These are phyloP conservation scores for Tetramitus jugosus DNA, from an alignment of 208 protist species.

Conservation along the genomic window DNA sequence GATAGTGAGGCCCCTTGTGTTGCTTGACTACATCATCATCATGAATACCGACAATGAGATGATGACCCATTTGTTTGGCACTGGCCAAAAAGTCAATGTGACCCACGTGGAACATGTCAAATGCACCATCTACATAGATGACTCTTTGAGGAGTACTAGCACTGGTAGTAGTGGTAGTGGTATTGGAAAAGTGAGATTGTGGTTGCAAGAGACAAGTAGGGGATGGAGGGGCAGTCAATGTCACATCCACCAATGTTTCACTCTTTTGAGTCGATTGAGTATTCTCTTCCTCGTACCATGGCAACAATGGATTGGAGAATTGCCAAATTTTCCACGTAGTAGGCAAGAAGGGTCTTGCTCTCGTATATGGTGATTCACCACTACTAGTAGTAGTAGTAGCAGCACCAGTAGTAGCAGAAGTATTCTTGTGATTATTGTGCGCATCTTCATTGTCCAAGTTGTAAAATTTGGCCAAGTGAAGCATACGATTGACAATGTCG, in stretches of 20 bases:
- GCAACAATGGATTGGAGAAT: constrained; percentile 66
- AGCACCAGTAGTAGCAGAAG: background rate
- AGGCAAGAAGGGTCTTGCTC: constrained; percentile 55
- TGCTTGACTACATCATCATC: constrained; percentile 79
- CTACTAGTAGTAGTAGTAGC: background rate
- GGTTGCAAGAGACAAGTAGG: too few relatives aligned
- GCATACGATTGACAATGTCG: constrained; percentile 92
- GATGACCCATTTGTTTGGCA: constrained; percentile 79
- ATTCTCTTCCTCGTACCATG: too few relatives aligned
- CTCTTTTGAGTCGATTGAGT: too few relatives aligned
- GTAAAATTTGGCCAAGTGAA: constrained; percentile 74
- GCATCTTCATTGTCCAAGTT: constrained; percentile 35
- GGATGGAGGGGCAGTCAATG: too few relatives aligned
- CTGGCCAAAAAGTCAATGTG: constrained; percentile 83
- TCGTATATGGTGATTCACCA: constrained; percentile 27
- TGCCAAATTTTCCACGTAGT: constrained; percentile 87
- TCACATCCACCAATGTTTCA: constrained; percentile 27
- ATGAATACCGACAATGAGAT: constrained; percentile 90
- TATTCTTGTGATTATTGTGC: constrained; percentile 38
- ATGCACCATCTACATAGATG: constrained; percentile 92
- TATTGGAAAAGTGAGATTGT: background rate
- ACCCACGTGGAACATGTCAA: constrained; percentile 93
- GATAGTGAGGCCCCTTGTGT: constrained; percentile 80
- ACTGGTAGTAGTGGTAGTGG: constrained; percentile 17
- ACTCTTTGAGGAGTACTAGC: constrained; percentile 68